Conservation (phyloP, 305 asterid genomes). For the Solanum hybrid region DNA sequence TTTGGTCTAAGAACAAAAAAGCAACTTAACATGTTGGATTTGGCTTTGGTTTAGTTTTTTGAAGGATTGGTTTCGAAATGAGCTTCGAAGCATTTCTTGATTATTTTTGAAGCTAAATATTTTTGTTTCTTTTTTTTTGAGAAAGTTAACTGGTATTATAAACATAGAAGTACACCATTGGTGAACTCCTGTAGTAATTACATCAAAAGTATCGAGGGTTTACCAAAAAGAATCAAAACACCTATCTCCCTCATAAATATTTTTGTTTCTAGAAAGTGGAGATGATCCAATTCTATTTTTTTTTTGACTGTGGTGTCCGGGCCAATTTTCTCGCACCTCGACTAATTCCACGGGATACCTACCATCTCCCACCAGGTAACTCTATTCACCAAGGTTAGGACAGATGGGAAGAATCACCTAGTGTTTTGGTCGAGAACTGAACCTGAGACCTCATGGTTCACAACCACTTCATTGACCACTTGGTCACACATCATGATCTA, state of each 20-base stretch:
- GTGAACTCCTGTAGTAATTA: too few species aligned
- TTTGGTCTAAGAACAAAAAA: neutral
- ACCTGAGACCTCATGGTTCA: neutral
- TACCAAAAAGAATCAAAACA: too few species aligned
- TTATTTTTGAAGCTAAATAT: neutral
- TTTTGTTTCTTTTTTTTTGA: neutral
- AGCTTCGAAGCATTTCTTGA: neutral
- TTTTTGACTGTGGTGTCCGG: neutral
- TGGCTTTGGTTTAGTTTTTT: neutral
- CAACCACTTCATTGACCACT: neutral
- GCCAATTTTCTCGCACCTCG: neutral
- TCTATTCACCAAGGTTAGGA: neutral
- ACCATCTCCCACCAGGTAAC: neutral
- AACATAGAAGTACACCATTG: too few species aligned
- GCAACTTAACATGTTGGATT: neutral
- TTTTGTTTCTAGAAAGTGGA: neutral
- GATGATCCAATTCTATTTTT: neutral
- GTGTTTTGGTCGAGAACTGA: neutral
- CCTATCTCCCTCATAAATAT: neutral
- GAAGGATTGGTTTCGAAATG: neutral
- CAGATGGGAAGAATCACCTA: neutral
- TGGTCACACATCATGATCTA: neutral
- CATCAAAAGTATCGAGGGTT: too few species aligned
- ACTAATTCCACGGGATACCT: neutral
- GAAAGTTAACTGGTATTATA: too few species aligned